Evolutionary conservation across 768 basidiomycete species (phyloP).

Genomic region (Lyophyllum shimeji): DNA sequence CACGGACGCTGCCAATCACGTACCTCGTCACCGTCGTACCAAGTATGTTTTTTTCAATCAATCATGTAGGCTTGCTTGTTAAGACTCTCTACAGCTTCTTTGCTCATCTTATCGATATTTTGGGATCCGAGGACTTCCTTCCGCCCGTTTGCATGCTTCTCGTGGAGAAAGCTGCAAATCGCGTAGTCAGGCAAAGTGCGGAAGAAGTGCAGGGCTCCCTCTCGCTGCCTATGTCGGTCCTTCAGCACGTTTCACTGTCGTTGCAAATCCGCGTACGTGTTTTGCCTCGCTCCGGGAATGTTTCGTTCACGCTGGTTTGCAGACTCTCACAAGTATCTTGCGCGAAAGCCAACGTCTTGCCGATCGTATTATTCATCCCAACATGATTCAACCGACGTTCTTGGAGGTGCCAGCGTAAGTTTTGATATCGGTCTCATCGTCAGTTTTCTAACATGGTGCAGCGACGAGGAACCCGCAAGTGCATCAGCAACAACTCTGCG

Average conservation of each 20-base stretch:
- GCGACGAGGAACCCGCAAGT: slow-evolving; percentile 59
- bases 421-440: not conserved
- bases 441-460: slow-evolving; percentile 23
- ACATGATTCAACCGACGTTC: slow-evolving; percentile 42
- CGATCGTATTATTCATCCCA: slow-evolving; percentile 37
- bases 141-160: slow-evolving; percentile 83
- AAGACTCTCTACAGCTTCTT: slow-evolving; percentile 65
- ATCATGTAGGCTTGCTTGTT: not conserved
- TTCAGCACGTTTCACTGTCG: slow-evolving; percentile 51
- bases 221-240: slow-evolving; percentile 62
- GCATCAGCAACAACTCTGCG: slow-evolving; percentile 44
- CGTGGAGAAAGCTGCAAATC: slow-evolving; percentile 73
- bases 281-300: not conserved
- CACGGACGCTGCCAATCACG: slow-evolving; percentile 87
- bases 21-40: slow-evolving; percentile 90
- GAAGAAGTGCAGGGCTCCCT: slow-evolving; percentile 62
- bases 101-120: slow-evolving; percentile 77
- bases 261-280: slow-evolving; percentile 53
- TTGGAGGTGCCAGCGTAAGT: slow-evolving; percentile 58
- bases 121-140: slow-evolving; percentile 80
- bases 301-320: slow-evolving; percentile 7
- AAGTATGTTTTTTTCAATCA: slow-evolving; percentile 52
- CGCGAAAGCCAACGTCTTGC: slow-evolving; percentile 65
- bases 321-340: slow-evolving; percentile 67
- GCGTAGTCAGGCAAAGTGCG: slow-evolving; percentile 59